Conservation (phyloP, 306 rosid genomes). For the Quercus dentata region DNA sequence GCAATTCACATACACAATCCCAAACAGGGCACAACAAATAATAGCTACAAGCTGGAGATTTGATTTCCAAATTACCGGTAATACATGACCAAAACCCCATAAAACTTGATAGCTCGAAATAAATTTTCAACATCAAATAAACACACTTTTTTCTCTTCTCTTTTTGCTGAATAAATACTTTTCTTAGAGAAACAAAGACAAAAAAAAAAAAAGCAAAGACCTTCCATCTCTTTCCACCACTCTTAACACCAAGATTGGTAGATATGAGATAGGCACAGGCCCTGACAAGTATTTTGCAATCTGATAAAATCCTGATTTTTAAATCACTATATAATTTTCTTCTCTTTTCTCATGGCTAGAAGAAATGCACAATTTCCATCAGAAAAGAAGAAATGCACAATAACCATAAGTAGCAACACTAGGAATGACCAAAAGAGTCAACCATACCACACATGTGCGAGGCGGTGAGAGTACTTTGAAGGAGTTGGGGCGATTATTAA, state of each 20-base stretch:
- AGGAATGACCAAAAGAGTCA: constrained; percentile 6
- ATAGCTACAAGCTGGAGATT: neutral
- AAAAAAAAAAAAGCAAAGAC: no score
- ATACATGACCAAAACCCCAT: neutral
- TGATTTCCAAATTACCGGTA: neutral
- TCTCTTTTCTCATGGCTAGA: neutral
- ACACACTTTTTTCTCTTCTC: neutral
- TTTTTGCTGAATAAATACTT: no score
- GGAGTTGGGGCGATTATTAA: constrained; percentile 94
- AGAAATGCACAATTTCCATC: neutral
- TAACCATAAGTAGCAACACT: neutral
- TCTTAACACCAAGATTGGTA: no score
- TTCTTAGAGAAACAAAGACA: no score
- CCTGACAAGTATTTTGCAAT: neutral
- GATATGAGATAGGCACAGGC: no score
- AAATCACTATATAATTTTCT: neutral
- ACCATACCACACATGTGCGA: constrained; percentile 74
- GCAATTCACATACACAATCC: constrained; percentile 5
- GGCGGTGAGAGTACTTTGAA: constrained; percentile 80
- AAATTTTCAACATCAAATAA: constrained; percentile 1
- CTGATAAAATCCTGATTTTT: neutral
- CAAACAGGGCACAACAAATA: neutral
- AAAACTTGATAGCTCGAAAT: neutral
- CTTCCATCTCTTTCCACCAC: no score
- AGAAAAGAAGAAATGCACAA: neutral